Percentiles rank a stretch among this genome's conserved stretches.
Conservation (phyloP, 2,329 filamentous ascomycete genomes). For the Calonectria naviculata region DNA sequence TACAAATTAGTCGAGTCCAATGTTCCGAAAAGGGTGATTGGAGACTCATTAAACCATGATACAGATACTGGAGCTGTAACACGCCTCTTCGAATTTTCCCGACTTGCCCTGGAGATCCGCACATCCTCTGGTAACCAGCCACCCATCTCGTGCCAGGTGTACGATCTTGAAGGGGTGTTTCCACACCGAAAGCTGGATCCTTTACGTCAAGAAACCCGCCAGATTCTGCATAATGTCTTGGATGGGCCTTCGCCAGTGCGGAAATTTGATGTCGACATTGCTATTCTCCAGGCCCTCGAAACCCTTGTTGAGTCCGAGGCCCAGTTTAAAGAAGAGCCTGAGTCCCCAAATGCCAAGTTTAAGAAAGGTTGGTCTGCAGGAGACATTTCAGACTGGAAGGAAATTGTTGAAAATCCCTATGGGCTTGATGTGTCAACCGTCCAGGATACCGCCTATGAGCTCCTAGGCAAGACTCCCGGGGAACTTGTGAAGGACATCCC, state of each 20-base stretch:
- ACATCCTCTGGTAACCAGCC: slow-evolving; percentile 13
- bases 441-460: slow-evolving; percentile 26
- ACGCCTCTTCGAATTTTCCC: slow-evolving; percentile 16
- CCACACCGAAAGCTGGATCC: slow-evolving; percentile 23
- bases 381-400: slow-evolving; percentile 22
- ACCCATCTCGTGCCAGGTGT: slow-evolving; percentile 7
- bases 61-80: background rate
- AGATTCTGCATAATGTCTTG: slow-evolving; percentile 15
- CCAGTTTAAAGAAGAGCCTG: background rate
- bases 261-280: slow-evolving; percentile 16
- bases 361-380: slow-evolving; percentile 25
- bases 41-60: background rate
- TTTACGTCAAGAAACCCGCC: slow-evolving; percentile 26
- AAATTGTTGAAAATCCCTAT: slow-evolving; percentile 27
- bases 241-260: background rate
- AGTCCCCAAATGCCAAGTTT: background rate
- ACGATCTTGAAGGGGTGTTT: slow-evolving; percentile 7
- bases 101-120: slow-evolving; percentile 13
- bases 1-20: slow-evolving; percentile 5
- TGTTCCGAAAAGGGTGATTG: slow-evolving; percentile 13
- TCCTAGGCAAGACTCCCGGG: slow-evolving; percentile 20
- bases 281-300: slow-evolving; percentile 32
- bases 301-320: slow-evolving; percentile 17
- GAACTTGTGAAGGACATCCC: slow-evolving; percentile 17
- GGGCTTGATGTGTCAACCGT: slow-evolving; percentile 32